phyloP scores from a whole-genome alignment of 345 rosid genomes.

The Viola odorata region DNA sequence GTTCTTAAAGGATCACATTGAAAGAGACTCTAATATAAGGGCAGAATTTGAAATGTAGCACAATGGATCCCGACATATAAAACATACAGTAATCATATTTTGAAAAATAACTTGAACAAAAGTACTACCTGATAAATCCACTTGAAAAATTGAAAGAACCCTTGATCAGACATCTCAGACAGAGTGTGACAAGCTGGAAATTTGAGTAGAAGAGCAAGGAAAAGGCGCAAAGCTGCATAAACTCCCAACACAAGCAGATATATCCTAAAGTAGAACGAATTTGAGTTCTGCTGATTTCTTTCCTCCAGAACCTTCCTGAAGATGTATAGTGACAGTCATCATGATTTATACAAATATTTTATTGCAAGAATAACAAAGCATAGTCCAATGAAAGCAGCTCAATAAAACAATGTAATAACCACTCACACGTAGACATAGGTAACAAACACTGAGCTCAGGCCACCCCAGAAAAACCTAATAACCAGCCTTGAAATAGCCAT shows the following conservation, averaged over 20 bases:
- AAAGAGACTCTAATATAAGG: no score
- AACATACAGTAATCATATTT: no score
- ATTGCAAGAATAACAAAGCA: background rate
- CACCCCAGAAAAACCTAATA: slow-evolving; percentile 87
- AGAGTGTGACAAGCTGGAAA: slow-evolving; percentile 77
- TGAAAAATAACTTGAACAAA: slow-evolving; percentile 13
- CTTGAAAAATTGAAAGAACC: slow-evolving; percentile 95
- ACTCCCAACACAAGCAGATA: slow-evolving; percentile 81
- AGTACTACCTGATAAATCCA: slow-evolving; percentile 90
- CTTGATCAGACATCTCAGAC: slow-evolving; percentile 85
- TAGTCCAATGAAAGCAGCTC: background rate
- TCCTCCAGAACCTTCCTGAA: slow-evolving; percentile 81
- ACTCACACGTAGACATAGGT: slow-evolving; percentile 79
- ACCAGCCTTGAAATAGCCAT: slow-evolving; percentile 96
- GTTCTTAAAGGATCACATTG: no score
- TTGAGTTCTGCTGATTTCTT: slow-evolving; percentile 42
- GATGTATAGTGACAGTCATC: slow-evolving; percentile 10
- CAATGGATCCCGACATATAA: no score
- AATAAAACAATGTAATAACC: background rate
- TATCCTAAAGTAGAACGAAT: slow-evolving; percentile 75
- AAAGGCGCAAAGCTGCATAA: slow-evolving; percentile 72
- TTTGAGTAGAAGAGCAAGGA: slow-evolving; percentile 62
- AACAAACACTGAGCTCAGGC: slow-evolving; percentile 57
- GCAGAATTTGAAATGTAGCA: no score
- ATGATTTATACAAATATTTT: background rate